Evolutionary conservation across 768 basidiomycete genomes (phyloP), one percentile per base, ranked within the genome.

Genomic region (Clathrus columnatus): DNA sequence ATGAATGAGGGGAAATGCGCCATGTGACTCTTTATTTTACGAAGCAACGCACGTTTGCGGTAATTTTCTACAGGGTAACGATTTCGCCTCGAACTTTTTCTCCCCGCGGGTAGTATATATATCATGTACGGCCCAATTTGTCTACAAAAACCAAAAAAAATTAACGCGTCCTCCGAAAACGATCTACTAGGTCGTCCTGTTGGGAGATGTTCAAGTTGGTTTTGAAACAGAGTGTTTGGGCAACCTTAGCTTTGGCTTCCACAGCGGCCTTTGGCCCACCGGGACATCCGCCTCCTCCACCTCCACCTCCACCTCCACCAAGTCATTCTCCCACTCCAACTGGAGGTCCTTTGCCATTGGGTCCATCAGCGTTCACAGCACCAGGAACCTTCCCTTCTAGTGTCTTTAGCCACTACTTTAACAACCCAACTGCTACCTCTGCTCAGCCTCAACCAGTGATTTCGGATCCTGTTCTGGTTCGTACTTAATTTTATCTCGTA

Each of bases 381-480:
- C 76, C 82, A 4, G 84, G 83, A 26, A 62, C 69, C 2, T 87
- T 86, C 65, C 85, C 86, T 1, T 84, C 84, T 1, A 77, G 82
- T 5, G 68, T 76, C 36, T 89, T 81, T 66, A 63, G 71, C n/a
- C 64, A 72, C 50, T 89, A 87, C 66, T 86, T 82, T 69, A 87
- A 87, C 66, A 69, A 76, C 59, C 85, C 87, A 28, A 87, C 84
- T 1, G 82, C 79, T 28, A 88, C 87, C 1, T 77, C 78, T 11
- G 79, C 75, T 0, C 87, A 89, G 64, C 81, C 81, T 3, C 87
- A 89, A 67, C 87, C 86, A n/a, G 75, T 87, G 57, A 76, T 89
- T 32, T 79, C 84, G 14, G 86, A 89, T 64, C 82, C 84, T 7
- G 77, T 87, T 28, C 75, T 76, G 24, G 86, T 85, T 50, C 49